These are phyloP conservation scores for Tetracentron sinense DNA, from an alignment of 164 flowering plant species.

Conservation along the genomic window DNA sequence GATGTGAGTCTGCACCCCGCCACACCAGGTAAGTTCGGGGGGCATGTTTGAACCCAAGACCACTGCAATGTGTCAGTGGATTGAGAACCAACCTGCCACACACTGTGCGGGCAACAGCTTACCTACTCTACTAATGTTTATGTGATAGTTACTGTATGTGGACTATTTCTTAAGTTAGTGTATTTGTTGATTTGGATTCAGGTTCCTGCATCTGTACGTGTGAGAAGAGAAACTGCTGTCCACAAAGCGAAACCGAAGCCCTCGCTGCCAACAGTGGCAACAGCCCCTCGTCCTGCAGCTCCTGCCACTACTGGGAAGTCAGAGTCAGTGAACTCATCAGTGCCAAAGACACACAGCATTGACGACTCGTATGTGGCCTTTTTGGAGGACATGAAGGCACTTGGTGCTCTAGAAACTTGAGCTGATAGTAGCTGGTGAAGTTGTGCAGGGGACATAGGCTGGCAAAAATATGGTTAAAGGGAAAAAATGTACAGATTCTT, in stretches of 20 bases:
- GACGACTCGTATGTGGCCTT: constrained; percentile 94
- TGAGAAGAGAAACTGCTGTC: constrained; percentile 71
- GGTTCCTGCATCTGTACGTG: constrained; percentile 99
- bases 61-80: too few relatives aligned
- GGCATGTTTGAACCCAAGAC: too few relatives aligned
- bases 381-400: constrained; percentile 97
- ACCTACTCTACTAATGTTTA: too few relatives aligned
- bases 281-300: constrained; percentile 34
- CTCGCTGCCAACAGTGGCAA: constrained; percentile 11
- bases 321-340: constrained; percentile 40
- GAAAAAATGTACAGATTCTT: too few relatives aligned
- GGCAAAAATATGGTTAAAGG: not conserved
- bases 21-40: too few relatives aligned
- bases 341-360: constrained; percentile 63
- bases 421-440: constrained; percentile 7
- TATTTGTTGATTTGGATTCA: constrained; percentile 22
- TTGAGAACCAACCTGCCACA: too few relatives aligned
- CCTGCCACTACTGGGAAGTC: constrained; percentile 33
- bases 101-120: too few relatives aligned
- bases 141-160: not conserved
- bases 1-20: too few relatives aligned
- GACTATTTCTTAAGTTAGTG: not conserved
- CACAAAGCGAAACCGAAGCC: constrained; percentile 73
- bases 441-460: not conserved
- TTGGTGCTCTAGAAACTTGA: constrained; percentile 89